phyloP scores from a whole-genome alignment of 495 filamentous ascomycete species.

The Parachaetomium inaequale region DNA sequence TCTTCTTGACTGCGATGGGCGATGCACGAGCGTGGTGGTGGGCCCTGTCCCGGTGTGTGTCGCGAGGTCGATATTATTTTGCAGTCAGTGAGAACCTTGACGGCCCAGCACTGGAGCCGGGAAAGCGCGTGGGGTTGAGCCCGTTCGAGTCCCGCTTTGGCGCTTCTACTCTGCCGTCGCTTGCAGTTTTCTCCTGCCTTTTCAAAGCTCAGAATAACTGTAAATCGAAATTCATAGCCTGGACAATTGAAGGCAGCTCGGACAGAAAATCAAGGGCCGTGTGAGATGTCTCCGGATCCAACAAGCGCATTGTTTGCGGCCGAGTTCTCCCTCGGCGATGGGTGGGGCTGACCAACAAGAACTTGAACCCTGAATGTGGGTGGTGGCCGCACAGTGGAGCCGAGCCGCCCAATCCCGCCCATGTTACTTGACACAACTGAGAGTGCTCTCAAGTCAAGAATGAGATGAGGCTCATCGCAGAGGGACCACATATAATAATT shows the following conservation, averaged over 20 bases:
- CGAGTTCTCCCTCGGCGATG: not conserved
- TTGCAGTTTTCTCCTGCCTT: not conserved
- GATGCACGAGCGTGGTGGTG: constrained; percentile 17
- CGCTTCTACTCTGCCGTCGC: not conserved
- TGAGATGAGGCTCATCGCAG: too few species aligned
- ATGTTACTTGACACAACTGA: too few species aligned
- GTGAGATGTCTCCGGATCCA: not conserved
- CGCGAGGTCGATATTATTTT: constrained; percentile 22
- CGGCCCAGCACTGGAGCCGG: constrained; percentile 14
- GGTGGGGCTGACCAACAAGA: not conserved
- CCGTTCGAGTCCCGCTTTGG: not conserved
- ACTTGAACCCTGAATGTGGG: constrained; percentile 4
- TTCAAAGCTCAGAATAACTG: not conserved
- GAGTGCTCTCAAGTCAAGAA: too few species aligned
- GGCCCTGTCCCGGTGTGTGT: constrained; percentile 14
- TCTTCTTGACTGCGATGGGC: constrained; percentile 5
- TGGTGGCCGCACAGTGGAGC: not conserved
- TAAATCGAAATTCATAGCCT: not conserved
- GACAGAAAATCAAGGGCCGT: not conserved
- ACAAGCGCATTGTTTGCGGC: constrained; percentile 9
- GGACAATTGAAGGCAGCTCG: not conserved
- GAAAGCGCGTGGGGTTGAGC: not conserved
- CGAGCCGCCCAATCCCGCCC: too few species aligned
- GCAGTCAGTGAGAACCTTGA: constrained; percentile 28
- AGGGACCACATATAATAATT: too few species aligned